Conservation (phyloP, 2,329 filamentous ascomycete species). For the Chrysoporthe puriensis region DNA sequence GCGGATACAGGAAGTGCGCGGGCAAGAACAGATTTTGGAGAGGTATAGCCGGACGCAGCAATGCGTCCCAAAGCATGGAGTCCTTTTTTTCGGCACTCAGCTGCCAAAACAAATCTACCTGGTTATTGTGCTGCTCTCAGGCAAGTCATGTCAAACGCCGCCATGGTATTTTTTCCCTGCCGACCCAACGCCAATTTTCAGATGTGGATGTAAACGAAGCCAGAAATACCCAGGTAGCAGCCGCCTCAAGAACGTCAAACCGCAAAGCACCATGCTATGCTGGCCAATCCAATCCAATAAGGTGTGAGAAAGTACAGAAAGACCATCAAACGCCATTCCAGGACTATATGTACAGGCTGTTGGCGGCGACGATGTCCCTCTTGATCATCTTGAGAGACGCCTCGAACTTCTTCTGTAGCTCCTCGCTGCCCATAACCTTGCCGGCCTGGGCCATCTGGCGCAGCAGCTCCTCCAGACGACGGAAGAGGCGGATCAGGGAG, state of each 20-base stretch:
- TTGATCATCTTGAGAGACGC: conserved; percentile 81
- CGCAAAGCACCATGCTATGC: conserved; percentile 1
- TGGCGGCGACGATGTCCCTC: conserved; percentile 91
- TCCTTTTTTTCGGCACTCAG: conserved; percentile 7
- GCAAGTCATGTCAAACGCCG: conserved; percentile 15
- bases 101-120: conserved; percentile 12
- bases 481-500: conserved; percentile 93
- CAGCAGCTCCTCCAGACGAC: conserved; percentile 89
- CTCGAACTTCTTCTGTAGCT: conserved; percentile 91
- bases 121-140: background rate
- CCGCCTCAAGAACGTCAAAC: background rate
- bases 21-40: background rate
- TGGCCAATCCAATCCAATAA: background rate
- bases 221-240: background rate
- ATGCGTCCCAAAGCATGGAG: background rate
- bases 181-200: conserved; percentile 7
- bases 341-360: conserved; percentile 84
- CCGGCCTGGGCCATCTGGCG: conserved; percentile 94
- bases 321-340: background rate
- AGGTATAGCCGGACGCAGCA: background rate
- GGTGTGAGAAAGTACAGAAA: background rate
- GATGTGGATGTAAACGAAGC: background rate
- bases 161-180: conserved; percentile 25
- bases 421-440: conserved; percentile 98
- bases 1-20: background rate